phyloP scores from a whole-genome alignment of 352 stramenopile genomes.

The Aphanomyces stellatus region DNA sequence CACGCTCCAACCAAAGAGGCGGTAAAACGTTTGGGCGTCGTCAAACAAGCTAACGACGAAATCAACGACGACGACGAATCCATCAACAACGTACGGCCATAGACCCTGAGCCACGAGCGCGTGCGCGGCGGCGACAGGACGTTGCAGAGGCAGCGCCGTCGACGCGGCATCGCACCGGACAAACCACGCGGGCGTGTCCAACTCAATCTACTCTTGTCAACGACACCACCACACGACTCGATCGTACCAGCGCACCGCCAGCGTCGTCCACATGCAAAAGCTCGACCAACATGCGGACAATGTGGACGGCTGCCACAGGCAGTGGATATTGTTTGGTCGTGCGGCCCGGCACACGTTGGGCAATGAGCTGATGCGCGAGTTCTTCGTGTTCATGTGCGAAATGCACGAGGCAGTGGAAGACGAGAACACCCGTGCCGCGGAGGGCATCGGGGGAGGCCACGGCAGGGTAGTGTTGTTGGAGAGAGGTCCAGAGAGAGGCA shows the following conservation, averaged over 20 bases:
- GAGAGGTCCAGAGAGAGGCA: not conserved
- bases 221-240: not conserved
- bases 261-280: not conserved
- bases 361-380: constrained; percentile 17
- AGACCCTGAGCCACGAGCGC: not conserved
- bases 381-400: constrained; percentile 14
- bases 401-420: not conserved
- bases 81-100: constrained; percentile 9
- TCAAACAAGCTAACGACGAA: constrained; percentile 11
- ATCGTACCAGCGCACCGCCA: not conserved
- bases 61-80: not conserved
- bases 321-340: constrained; percentile 16
- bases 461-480: not conserved
- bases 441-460: not conserved
- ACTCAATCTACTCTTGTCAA: not conserved
- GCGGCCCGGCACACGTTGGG: not conserved
- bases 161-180: constrained; percentile 2
- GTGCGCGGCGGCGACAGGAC: no score
- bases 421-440: constrained; percentile 3
- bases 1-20: constrained; percentile 8
- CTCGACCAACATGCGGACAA: constrained; percentile 14
- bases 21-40: constrained; percentile 11
- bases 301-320: constrained; percentile 1
- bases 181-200: not conserved
- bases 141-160: no score